Evolutionary conservation across 164 flowering plant species (phyloP).

Genomic region (Brasenia schreberi): DNA sequence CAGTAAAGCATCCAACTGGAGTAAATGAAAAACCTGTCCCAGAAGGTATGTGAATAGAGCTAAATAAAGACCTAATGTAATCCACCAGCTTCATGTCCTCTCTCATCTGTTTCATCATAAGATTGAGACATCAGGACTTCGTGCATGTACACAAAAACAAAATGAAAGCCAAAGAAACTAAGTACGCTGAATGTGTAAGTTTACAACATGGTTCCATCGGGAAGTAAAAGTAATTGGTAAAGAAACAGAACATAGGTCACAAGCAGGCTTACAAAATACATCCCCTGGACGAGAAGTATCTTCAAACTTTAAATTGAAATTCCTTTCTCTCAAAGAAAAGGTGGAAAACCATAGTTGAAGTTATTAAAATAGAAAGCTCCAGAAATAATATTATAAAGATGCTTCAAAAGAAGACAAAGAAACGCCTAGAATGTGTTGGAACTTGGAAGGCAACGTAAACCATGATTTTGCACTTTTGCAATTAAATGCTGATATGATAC

Average conservation of each 20-base stretch:
- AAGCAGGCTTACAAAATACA: neutral
- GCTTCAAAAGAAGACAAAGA: no score
- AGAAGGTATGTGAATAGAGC: neutral
- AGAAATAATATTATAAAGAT: no score
- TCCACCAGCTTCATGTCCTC: slow-evolving; percentile 37
- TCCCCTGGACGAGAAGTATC: no score
- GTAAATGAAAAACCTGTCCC: neutral
- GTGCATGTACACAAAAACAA: neutral
- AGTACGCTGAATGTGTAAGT: neutral
- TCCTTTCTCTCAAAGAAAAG: no score
- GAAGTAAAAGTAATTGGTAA: neutral
- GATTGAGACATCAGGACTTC: neutral
- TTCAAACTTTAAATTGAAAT: no score
- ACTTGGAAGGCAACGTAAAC: no score
- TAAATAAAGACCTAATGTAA: slow-evolving; percentile 13
- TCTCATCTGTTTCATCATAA: slow-evolving; percentile 27
- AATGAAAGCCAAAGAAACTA: neutral
- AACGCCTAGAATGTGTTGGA: no score
- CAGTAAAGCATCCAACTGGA: neutral
- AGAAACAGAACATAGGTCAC: neutral
- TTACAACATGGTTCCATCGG: neutral
- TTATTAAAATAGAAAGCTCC: no score
- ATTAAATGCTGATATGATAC: no score
- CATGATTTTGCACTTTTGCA: no score
- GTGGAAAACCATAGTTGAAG: no score